These are phyloP conservation scores for Pleomassaria siparia DNA, from an alignment of 2,329 filamentous ascomycete species.

Conservation along the genomic window DNA sequence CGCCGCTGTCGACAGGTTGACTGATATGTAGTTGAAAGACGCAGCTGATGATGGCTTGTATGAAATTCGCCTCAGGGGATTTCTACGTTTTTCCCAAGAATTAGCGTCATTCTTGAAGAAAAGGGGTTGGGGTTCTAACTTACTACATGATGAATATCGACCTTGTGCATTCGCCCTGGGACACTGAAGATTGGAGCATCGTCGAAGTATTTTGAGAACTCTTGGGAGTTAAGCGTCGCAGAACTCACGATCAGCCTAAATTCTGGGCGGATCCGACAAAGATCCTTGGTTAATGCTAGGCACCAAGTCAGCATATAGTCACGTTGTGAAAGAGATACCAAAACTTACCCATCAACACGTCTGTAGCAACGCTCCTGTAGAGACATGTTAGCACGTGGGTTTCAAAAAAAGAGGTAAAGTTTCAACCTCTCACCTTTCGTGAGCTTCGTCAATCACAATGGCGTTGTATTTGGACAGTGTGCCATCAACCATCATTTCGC, in stretches of 20 bases:
- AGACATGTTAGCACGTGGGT: too few species aligned
- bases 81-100: too few species aligned
- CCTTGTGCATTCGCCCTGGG: constrained; percentile 82
- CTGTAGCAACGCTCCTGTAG: constrained; percentile 86
- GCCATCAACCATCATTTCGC: constrained; percentile 87
- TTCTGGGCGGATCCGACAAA: constrained; percentile 79
- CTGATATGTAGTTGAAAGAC: constrained; percentile 90
- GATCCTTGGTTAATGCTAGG: constrained; percentile 87
- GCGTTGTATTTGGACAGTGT: constrained; percentile 80
- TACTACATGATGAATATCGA: constrained; percentile 83
- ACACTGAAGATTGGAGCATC: constrained; percentile 94
- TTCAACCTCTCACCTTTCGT: too few species aligned
- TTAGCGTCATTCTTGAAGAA: too few species aligned
- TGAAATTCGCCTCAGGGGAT: constrained; percentile 93
- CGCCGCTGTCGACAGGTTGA: constrained; percentile 74
- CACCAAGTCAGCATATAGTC: too few species aligned
- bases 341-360: constrained; percentile 86
- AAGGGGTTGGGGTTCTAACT: too few species aligned
- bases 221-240: constrained; percentile 90
- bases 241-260: constrained; percentile 90
- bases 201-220: constrained; percentile 90
- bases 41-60: constrained; percentile 87
- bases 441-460: constrained; percentile 96
- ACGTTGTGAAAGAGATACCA: too few species aligned
- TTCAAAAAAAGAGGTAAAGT: too few species aligned